Base-by-base conservation (phyloP, 2,329 filamentous ascomycete species). In the Fusarium sororula region DNA sequence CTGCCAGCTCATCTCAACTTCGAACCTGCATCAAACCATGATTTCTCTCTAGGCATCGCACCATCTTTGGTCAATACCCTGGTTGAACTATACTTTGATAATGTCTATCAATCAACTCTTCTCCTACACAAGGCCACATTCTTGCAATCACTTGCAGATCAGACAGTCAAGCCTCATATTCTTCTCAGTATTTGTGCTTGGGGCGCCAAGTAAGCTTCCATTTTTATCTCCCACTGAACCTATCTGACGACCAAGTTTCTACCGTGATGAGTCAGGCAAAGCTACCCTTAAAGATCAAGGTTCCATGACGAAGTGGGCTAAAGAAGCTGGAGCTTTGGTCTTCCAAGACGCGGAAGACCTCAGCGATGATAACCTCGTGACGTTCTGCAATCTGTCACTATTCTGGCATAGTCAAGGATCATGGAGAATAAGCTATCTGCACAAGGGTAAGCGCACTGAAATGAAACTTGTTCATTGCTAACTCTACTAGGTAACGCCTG, bases 341-440 rank as follows among this genome's bases (percentile, higher is more conserved):
- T 70, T 77, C 0, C 70, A 74, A 22, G 65, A 77, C 0, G 70
- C 39, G 0, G 72, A 77, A 35, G 63, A 74, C 0, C 70, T 77
- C 0, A 13, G 32, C 0, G 63, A 77, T 3, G 67, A 77, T 28
- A 77, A 72, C 7, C n/a, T 77, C 1, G 67, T 72, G 3, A 74
- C 74, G 0, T 75, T 72, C 6, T 74, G 50, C 28, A 77, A 74
- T 7, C 48, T 77, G 20, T 57, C 74, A 7, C 32, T 77, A 0
- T 77, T 77, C 7, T 77, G 75, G 75, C 66, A 77, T 14, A 77
- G 74, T 6, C 70, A 77, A 7, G 75, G 75, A 0, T 75, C 72
- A 7, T 77, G 75, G 75, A 62, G 65, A 4, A 70, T 70, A 20
- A 75, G 74, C 5, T 67, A 77, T 26, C 54, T 77, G 1, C 65